Conservation (phyloP, 2,329 filamentous ascomycete species). For the Teratosphaeriaceae sp. region DNA sequence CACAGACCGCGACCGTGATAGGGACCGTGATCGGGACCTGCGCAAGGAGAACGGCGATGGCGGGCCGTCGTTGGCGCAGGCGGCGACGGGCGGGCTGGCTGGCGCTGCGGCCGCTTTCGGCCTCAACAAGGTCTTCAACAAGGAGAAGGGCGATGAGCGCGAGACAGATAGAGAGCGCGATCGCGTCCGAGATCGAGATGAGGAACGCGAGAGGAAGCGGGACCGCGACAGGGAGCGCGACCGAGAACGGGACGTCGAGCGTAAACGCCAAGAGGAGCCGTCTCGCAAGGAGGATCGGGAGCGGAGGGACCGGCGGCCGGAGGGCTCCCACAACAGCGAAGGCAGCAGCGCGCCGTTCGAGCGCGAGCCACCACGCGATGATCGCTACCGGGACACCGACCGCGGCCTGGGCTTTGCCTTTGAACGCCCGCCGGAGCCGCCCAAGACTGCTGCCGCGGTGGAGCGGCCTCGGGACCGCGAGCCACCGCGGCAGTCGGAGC, state of each 20-base stretch:
- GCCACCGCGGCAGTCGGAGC: no score
- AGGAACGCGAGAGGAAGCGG: slow-evolving; percentile 14
- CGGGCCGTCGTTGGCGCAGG: slow-evolving; percentile 18
- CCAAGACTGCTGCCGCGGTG: slow-evolving; percentile 8
- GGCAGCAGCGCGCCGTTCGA: slow-evolving; percentile 17
- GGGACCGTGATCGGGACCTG: slow-evolving; percentile 16
- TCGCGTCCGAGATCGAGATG: slow-evolving; percentile 15
- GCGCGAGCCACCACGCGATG: slow-evolving; percentile 22
- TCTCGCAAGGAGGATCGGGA: slow-evolving; percentile 9
- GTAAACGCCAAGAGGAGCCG: slow-evolving; percentile 12
- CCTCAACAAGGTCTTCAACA: slow-evolving; percentile 21
- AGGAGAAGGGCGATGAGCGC: slow-evolving; percentile 13
- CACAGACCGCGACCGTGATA: slow-evolving; percentile 9
- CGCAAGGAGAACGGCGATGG: slow-evolving; percentile 21
- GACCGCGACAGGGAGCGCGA: slow-evolving; percentile 14
- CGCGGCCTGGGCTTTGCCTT: slow-evolving; percentile 29
- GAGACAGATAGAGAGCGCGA: slow-evolving; percentile 16
- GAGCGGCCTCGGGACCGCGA: slow-evolving; percentile 9
- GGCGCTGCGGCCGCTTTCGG: slow-evolving; percentile 26
- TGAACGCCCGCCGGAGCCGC: slow-evolving; percentile 21
- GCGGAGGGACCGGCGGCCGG: slow-evolving; percentile 2
- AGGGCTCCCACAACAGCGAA: slow-evolving; percentile 15
- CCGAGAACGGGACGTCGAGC: slow-evolving; percentile 12
- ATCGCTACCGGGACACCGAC: slow-evolving; percentile 21
- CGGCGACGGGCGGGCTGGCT: slow-evolving; percentile 25